These are phyloP conservation scores for Fusarium ambrosium DNA, from an alignment of 2,329 filamentous ascomycete genomes.

Conservation along the genomic window DNA sequence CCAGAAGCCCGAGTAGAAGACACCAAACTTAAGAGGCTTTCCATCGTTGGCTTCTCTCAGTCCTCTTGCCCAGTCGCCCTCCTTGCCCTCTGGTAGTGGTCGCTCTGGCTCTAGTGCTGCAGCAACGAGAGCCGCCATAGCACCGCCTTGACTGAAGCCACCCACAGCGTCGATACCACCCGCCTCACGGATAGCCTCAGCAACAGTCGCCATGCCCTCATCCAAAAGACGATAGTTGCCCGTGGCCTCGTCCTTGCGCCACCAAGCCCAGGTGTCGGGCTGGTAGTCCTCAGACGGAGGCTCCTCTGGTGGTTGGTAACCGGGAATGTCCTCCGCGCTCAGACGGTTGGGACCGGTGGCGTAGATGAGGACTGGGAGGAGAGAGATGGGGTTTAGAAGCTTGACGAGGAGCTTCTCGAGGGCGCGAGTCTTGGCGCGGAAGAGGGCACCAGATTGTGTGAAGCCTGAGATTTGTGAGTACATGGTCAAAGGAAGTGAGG, in stretches of 20 bases:
- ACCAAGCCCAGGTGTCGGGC: slow-evolving; percentile 87
- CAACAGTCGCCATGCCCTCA: slow-evolving; percentile 75
- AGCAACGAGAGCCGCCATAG: slow-evolving; percentile 79
- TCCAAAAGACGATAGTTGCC: slow-evolving; percentile 76
- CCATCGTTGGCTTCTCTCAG: slow-evolving; percentile 65
- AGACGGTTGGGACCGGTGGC: slow-evolving; percentile 78
- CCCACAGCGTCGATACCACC: slow-evolving; percentile 83
- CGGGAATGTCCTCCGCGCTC: slow-evolving; percentile 75
- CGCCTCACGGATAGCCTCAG: slow-evolving; percentile 70
- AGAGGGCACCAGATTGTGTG: slow-evolving; percentile 89
- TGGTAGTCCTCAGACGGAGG: slow-evolving; percentile 62
- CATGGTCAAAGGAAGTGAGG: slow-evolving; percentile 6
- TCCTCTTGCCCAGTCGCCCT: slow-evolving; percentile 58
- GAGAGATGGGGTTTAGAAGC: slow-evolving; percentile 71
- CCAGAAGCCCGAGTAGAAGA: slow-evolving; percentile 83
- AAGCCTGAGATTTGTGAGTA: slow-evolving; percentile 68
- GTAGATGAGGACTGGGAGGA: slow-evolving; percentile 72
- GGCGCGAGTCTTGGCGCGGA: slow-evolving; percentile 89
- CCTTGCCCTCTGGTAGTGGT: slow-evolving; percentile 45
- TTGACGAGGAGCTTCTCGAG: slow-evolving; percentile 86
- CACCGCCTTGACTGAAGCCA: slow-evolving; percentile 87
- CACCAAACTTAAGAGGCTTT: slow-evolving; percentile 74
- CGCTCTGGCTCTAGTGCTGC: slow-evolving; percentile 72
- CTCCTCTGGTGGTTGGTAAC: slow-evolving; percentile 66
- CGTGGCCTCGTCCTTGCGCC: slow-evolving; percentile 75